phyloP scores from a whole-genome alignment of 1,284 basidiomycete species.

The Cutaneotrichosporon dermatis region DNA sequence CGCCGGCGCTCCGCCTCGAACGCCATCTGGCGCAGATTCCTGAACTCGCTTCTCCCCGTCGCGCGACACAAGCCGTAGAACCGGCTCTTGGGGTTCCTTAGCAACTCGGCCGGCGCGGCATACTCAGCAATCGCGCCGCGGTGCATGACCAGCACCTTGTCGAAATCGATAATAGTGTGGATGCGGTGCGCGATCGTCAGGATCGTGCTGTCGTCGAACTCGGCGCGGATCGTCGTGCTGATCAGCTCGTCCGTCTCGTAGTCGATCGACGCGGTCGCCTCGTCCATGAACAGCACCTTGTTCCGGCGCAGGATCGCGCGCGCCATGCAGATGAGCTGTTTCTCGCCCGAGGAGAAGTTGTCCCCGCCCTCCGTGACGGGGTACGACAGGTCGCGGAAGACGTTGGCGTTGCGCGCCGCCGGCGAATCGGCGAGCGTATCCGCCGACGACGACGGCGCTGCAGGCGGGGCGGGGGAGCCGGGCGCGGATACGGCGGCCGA shows the following conservation, averaged over 20 bases:
- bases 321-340: slow-evolving; percentile 79
- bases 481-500: slow-evolving; percentile 47
- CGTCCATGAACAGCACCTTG: slow-evolving; percentile 75
- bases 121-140: slow-evolving; percentile 68
- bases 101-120: slow-evolving; percentile 65
- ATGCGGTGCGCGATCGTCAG: slow-evolving; percentile 61
- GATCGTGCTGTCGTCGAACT: slow-evolving; percentile 58
- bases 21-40: slow-evolving; percentile 54
- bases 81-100: slow-evolving; percentile 61
- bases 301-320: slow-evolving; percentile 71
- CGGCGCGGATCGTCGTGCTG: slow-evolving; percentile 50
- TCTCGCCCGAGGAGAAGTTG: slow-evolving; percentile 86
- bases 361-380: slow-evolving; percentile 67
- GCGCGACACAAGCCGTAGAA: slow-evolving; percentile 78
- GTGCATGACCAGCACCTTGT: slow-evolving; percentile 62
- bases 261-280: slow-evolving; percentile 61
- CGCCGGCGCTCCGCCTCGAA: slow-evolving; percentile 36
- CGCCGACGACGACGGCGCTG: no score
- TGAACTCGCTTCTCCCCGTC: slow-evolving; percentile 73
- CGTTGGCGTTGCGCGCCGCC: slow-evolving; percentile 67
- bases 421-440: slow-evolving; percentile 29
- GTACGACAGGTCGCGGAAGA: slow-evolving; percentile 81
- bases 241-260: slow-evolving; percentile 58
- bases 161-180: slow-evolving; percentile 75
- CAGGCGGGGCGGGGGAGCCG: not conserved